Evolutionary conservation across 805 yeast genomes (phyloP).

Genomic region (Barnettozyma vustinii): DNA sequence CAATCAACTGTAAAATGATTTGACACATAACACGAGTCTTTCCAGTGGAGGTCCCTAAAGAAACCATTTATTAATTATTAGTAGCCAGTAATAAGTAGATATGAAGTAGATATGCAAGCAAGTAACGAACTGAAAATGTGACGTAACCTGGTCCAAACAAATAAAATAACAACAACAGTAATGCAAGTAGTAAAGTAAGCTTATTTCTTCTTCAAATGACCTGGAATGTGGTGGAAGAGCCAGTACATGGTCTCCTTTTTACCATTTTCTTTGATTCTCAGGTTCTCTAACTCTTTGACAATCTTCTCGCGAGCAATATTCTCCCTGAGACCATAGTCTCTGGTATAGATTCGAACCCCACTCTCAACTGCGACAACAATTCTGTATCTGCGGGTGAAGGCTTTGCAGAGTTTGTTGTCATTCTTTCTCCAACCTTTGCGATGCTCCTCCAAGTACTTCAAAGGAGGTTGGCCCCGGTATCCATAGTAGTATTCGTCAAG

Average conservation of each 20-base stretch:
- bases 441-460: constrained; percentile 23
- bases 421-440: constrained; percentile 26
- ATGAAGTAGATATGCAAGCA: not conserved
- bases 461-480: constrained; percentile 24
- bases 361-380: constrained; percentile 24
- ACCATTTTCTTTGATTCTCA: constrained; percentile 21
- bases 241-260: constrained; percentile 28
- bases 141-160: not conserved
- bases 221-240: constrained; percentile 26
- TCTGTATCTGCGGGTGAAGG: constrained; percentile 24
- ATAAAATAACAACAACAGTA: not conserved
- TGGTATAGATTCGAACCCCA: constrained; percentile 16
- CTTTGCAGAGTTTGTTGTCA: constrained; percentile 22
- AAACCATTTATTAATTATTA: not conserved
- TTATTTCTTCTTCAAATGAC: constrained; percentile 17
- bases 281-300: constrained; percentile 20
- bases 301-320: constrained; percentile 20
- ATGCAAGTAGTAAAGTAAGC: not conserved
- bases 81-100: not conserved
- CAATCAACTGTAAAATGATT: not conserved
- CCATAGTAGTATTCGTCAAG: constrained; percentile 26
- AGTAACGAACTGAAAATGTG: not conserved
- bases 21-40: constrained; percentile 1
- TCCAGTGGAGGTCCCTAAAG: not conserved
- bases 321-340: constrained; percentile 18